These are phyloP conservation scores for Liquidambar formosana DNA, from an alignment of 164 flowering plant genomes.

Conservation along the genomic window DNA sequence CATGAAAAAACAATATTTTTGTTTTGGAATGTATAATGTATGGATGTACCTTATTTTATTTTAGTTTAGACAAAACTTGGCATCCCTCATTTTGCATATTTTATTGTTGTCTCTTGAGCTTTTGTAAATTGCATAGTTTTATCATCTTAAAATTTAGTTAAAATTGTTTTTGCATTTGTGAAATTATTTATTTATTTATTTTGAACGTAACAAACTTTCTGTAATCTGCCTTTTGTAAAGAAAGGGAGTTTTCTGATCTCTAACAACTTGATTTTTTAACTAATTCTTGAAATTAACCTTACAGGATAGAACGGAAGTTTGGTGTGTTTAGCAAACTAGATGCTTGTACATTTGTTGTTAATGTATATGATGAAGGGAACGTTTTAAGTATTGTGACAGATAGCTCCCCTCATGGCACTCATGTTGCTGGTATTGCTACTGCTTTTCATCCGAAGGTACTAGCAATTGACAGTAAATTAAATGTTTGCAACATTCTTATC, in stretches of 20 bases:
- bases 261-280: background rate
- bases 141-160: too few species aligned
- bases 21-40: too few species aligned
- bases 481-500: constrained; percentile 1
- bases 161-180: too few species aligned
- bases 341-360: constrained; percentile 87
- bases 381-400: constrained; percentile 93
- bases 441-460: constrained; percentile 88
- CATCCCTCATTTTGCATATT: too few species aligned
- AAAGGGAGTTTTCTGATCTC: background rate
- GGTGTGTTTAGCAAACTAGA: constrained; percentile 92
- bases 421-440: constrained; percentile 97
- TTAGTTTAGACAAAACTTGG: too few species aligned
- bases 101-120: too few species aligned
- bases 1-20: too few species aligned
- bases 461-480: background rate
- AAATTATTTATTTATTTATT: too few species aligned
- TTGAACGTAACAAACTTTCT: too few species aligned
- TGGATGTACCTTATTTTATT: too few species aligned
- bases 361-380: constrained; percentile 86
- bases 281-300: constrained; percentile 3
- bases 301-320: constrained; percentile 80
- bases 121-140: too few species aligned
- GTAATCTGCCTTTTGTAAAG: too few species aligned
- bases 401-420: constrained; percentile 96